These are phyloP conservation scores for Nissolia schottii DNA, from an alignment of 306 rosid genomes.

Conservation along the genomic window DNA sequence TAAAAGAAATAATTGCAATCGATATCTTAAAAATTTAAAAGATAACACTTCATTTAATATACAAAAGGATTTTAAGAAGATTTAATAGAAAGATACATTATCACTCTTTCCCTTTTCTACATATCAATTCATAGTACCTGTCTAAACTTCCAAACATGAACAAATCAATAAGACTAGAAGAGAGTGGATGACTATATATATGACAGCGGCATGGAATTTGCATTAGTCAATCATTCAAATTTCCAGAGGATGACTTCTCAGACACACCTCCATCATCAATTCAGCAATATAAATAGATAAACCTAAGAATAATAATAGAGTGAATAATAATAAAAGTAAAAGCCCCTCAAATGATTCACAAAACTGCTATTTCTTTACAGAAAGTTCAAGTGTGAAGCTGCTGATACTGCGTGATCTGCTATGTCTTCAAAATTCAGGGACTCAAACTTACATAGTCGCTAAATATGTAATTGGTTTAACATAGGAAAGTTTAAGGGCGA, in stretches of 20 bases:
- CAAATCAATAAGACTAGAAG: background rate
- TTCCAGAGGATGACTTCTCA: background rate
- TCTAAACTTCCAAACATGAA: background rate
- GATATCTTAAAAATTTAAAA: too few relatives aligned
- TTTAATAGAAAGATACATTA: too few relatives aligned
- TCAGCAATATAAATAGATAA: background rate
- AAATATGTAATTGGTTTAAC: background rate
- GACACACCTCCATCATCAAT: background rate
- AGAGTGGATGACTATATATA: background rate
- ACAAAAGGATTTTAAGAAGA: too few relatives aligned
- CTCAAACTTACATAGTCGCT: too few relatives aligned
- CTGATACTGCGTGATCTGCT: too few relatives aligned
- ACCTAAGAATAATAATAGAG: background rate
- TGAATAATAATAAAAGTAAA: background rate
- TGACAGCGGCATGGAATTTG: background rate
- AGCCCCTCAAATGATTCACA: too few relatives aligned
- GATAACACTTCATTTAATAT: too few relatives aligned
- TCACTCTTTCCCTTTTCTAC: too few relatives aligned
- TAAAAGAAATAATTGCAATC: too few relatives aligned
- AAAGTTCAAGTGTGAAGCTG: too few relatives aligned
- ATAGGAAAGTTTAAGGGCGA: background rate
- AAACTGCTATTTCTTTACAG: too few relatives aligned
- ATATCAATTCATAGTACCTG: background rate
- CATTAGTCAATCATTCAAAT: background rate
- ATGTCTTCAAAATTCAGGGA: too few relatives aligned